Conservation (phyloP, 352 stramenopile species). For the Stramenopiles sp. region DNA sequence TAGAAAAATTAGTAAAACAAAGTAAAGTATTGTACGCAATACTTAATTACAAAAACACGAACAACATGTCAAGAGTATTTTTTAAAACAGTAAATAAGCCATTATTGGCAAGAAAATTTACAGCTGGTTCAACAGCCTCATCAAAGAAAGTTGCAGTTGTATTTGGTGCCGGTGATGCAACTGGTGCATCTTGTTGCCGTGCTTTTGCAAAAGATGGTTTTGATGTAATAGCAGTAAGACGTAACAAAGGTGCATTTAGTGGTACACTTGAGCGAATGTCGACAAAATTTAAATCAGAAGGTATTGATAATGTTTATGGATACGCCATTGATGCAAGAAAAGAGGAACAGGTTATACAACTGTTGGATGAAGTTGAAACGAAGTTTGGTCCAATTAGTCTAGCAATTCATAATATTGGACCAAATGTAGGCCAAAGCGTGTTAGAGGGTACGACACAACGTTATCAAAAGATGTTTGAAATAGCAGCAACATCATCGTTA, state of each 20-base stretch:
- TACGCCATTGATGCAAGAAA: conserved; percentile 19
- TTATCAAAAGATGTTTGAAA: conserved; percentile 24
- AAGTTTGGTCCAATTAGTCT: conserved; percentile 20
- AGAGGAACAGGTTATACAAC: conserved; percentile 18
- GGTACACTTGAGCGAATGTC: neutral
- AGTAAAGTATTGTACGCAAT: too few species aligned
- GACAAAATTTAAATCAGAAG: conserved; percentile 9
- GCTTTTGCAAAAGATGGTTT: conserved; percentile 17
- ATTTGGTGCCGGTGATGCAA: conserved; percentile 18
- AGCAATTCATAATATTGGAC: conserved; percentile 23
- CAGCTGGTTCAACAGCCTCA: too few species aligned
- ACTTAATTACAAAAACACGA: too few species aligned
- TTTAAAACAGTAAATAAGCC: too few species aligned
- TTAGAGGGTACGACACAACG: conserved; percentile 19
- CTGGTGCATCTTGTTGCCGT: conserved; percentile 9
- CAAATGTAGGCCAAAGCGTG: conserved; percentile 21
- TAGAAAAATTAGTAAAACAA: too few species aligned
- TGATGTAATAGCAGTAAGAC: conserved; percentile 10
- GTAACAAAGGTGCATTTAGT: conserved; percentile 12
- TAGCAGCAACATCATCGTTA: conserved; percentile 22
- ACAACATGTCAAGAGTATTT: too few species aligned
- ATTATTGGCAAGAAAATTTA: too few species aligned
- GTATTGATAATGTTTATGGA: neutral
- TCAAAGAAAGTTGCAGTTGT: conserved; percentile 11
- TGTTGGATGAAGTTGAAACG: conserved; percentile 17